Base-by-base conservation (phyloP, 2,329 filamentous ascomycete genomes). In the Paecilomyces sp. region DNA sequence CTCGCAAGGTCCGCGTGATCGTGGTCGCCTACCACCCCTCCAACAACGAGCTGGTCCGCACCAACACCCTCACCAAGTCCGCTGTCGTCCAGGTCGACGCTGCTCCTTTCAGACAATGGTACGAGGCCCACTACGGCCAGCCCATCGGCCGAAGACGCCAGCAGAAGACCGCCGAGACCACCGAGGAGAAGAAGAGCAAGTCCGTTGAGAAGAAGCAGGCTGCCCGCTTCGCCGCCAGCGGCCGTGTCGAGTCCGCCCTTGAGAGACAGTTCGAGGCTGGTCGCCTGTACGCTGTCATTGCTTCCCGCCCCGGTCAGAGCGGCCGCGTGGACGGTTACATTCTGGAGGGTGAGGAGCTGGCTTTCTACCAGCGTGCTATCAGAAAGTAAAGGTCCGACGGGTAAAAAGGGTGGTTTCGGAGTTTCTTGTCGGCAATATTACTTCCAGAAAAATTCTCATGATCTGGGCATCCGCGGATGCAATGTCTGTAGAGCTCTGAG, bases 31-130 rank as follows among this genome's bases (percentile, higher is more conserved):
- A 92, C 90, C 95, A 99, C 84, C 95, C 94, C 66, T 97, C 93
- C 80, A 99, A 99, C 92, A 99, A 99, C 91, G 94, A 99, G 85
- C 88, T 99, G 73, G 92, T 99, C 85, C 94, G 94, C 78, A 99
- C 94, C 82, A 99, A 99, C 89, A 97, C 94, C 84, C 87, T 99
- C 80, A 99, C 94, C 86, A 95, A 92, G 85, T 91, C 91, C 77
- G 94, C 94, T 83, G 91, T 99, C 76, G 91, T 99, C 80, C 94
- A 99, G 86, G 85, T 99, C 82, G 94, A 99, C 82, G 94, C 95
- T 74, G 91, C 94, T 67, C 94, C 94, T 71, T 99, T 99, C 91
- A 87, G 94, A 80, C 93, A 97, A 85, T 99, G 94, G 94, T 99
- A 96, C 84, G 94, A 99, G 88, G 91, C 94, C 72, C 94, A 99